Percentiles rank a stretch among this genome's conserved stretches.
phyloP scores from a whole-genome alignment of 208 protist genomes.

The Angomonas ambiguus region DNA sequence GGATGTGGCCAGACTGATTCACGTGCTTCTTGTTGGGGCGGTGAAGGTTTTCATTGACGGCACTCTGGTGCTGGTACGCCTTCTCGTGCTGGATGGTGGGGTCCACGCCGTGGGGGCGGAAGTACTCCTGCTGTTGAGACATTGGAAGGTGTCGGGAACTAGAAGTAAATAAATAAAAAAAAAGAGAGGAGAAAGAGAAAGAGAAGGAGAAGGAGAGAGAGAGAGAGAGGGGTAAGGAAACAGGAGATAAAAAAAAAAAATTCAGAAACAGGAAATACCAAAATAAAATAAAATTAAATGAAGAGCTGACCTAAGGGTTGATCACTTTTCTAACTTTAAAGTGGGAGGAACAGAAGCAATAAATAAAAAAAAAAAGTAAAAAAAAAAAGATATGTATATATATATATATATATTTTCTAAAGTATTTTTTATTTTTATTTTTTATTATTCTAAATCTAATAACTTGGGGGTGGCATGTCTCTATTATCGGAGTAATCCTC shows the following conservation, averaged over 20 bases:
- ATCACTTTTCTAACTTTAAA: too few relatives aligned
- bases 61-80: constrained; percentile 91
- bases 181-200: background rate
- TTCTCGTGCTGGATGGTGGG: constrained; percentile 89
- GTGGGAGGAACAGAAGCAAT: too few relatives aligned
- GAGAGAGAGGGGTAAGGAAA: background rate
- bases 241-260: background rate
- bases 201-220: background rate
- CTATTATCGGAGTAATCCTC: constrained; percentile 2
- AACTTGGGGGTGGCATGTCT: background rate
- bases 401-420: background rate
- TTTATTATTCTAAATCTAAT: background rate
- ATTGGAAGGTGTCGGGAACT: constrained; percentile 7
- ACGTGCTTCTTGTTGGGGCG: constrained; percentile 31
- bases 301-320: too few relatives aligned
- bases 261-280: background rate
- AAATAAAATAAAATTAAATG: constrained; percentile 13
- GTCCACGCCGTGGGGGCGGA: constrained; percentile 21
- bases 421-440: background rate
- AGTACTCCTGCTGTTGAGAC: constrained; percentile 21
- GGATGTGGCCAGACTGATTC: constrained; percentile 83
- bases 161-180: background rate
- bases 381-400: background rate
- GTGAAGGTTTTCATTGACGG: constrained; percentile 89
- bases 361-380: constrained; percentile 7